These are phyloP conservation scores for Dalbergia cochinchinensis DNA, from an alignment of 306 rosid species.

Conservation along the genomic window DNA sequence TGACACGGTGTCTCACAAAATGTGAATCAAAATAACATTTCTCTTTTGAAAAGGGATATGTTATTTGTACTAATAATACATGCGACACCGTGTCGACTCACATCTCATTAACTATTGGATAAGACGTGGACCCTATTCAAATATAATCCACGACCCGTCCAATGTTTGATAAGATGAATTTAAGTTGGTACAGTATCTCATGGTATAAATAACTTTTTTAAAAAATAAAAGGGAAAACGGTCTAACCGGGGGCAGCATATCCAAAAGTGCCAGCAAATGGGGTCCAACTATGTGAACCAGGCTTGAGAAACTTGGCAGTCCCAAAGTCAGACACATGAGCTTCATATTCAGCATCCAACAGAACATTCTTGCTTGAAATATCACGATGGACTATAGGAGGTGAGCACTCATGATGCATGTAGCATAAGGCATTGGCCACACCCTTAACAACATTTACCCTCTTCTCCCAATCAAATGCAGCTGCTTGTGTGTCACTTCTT, in stretches of 20 bases:
- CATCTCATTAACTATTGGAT: no score
- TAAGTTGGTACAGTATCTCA: no score
- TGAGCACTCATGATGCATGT: constrained; percentile 28
- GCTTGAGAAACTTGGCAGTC: constrained; percentile 7
- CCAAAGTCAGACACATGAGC: constrained; percentile 23
- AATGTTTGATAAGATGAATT: no score
- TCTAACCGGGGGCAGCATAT: constrained; percentile 34
- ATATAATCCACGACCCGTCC: no score
- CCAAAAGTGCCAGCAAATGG: constrained; percentile 36
- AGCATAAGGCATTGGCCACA: constrained; percentile 24
- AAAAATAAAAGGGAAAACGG: background rate
- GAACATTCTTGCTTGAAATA: constrained; percentile 36
- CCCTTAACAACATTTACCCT: constrained; percentile 25
- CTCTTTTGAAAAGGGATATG: no score
- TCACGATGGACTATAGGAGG: constrained; percentile 33
- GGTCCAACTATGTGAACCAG: constrained; percentile 3
- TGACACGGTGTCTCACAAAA: no score
- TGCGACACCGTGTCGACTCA: no score
- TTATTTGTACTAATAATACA: no score
- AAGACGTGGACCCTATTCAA: no score
- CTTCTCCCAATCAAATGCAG: constrained; percentile 30
- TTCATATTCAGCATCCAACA: constrained; percentile 24
- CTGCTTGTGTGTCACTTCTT: background rate
- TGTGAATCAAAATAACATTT: no score
- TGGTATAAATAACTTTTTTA: no score